A percentile compares a stretch with the other conserved stretches of the same genome.
Conservation (phyloP, 2,329 filamentous ascomycete species). For the Fusarium palustre region DNA sequence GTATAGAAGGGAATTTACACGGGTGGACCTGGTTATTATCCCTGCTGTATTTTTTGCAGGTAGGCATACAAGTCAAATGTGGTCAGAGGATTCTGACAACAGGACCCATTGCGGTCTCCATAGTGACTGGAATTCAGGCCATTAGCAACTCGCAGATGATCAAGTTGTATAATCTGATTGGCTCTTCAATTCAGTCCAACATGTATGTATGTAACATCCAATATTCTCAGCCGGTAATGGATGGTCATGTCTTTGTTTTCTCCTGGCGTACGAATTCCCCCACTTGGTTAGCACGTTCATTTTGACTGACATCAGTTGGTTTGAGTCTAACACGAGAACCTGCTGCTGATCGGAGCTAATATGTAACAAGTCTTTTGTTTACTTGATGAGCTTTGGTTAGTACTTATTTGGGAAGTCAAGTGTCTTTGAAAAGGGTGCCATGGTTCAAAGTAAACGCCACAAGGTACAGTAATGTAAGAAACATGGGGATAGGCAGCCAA, state of each 20-base stretch:
- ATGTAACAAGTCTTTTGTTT: slow-evolving; percentile 9
- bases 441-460: slow-evolving; percentile 2
- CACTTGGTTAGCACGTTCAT: slow-evolving; percentile 6
- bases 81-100: slow-evolving; percentile 1
- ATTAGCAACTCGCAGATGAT: slow-evolving; percentile 27
- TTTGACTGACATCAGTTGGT: not conserved
- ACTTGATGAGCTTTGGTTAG: not conserved
- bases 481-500: slow-evolving; percentile 5
- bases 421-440: not conserved
- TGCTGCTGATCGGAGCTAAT: slow-evolving; percentile 12
- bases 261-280: not conserved
- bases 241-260: not conserved
- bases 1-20: not conserved
- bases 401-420: not conserved
- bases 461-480: not conserved
- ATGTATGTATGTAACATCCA: not conserved
- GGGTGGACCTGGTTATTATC: slow-evolving; percentile 5
- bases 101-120: slow-evolving; percentile 18
- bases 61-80: not conserved
- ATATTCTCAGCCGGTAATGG: not conserved
- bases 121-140: slow-evolving; percentile 36
- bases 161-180: slow-evolving; percentile 18
- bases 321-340: not conserved
- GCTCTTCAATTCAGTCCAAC: slow-evolving; percentile 2
- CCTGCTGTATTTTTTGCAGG: not conserved